Evolutionary conservation across 495 filamentous ascomycete species (phyloP).

Genomic region (Hyaloscypha bicolor): DNA sequence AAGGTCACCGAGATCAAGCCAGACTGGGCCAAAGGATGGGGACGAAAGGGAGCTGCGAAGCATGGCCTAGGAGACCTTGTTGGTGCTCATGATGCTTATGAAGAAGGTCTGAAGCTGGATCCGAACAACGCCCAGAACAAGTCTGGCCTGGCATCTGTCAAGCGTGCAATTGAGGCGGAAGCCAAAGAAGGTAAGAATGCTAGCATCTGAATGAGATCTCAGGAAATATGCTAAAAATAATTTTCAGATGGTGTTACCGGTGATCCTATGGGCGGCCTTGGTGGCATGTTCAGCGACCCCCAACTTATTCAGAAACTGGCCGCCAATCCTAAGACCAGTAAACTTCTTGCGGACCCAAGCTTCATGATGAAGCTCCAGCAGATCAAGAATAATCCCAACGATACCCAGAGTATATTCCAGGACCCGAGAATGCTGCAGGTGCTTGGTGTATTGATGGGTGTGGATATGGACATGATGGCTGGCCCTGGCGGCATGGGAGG

Average conservation of each 20-base stretch:
- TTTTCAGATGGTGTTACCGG: constrained; percentile 41
- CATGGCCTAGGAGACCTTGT: constrained; percentile 86
- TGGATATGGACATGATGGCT: constrained; percentile 86
- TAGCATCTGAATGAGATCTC: neutral
- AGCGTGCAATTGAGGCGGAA: constrained; percentile 86
- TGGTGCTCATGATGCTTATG: constrained; percentile 84
- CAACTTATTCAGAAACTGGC: constrained; percentile 87
- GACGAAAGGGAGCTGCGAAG: constrained; percentile 85
- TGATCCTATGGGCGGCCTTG: constrained; percentile 75
- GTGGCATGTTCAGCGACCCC: constrained; percentile 91
- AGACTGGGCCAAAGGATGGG: constrained; percentile 97
- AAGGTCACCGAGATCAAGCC: constrained; percentile 94
- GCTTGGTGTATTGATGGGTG: constrained; percentile 87
- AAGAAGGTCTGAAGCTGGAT: constrained; percentile 88
- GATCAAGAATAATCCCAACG: constrained; percentile 77
- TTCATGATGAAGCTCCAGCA: constrained; percentile 91
- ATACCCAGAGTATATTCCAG: constrained; percentile 74
- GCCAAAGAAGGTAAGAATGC: constrained; percentile 61
- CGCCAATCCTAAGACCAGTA: constrained; percentile 87
- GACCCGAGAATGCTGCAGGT: constrained; percentile 95
- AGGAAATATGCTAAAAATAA: constrained; percentile 8
- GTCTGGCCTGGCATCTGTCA: constrained; percentile 77
- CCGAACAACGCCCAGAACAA: constrained; percentile 92
- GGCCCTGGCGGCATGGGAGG: constrained; percentile 30
- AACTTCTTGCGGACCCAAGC: constrained; percentile 75